These are phyloP conservation scores for Globisporangium paroecandrum DNA, from an alignment of 352 stramenopile genomes.

Conservation along the genomic window DNA sequence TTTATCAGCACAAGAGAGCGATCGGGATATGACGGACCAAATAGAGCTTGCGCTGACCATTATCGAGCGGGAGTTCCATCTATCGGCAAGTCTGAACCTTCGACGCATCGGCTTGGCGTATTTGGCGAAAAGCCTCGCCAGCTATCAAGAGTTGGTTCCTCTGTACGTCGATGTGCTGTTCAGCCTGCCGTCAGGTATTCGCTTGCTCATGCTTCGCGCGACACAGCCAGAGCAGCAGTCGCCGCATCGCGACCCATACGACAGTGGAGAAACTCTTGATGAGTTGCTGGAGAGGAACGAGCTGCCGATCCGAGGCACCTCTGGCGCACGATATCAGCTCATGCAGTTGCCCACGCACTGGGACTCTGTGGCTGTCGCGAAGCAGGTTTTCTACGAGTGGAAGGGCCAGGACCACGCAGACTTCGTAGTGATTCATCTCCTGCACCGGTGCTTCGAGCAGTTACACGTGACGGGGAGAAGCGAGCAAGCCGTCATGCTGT, in stretches of 20 bases:
- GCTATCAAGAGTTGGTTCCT: constrained; percentile 75
- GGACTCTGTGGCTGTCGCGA: constrained; percentile 63
- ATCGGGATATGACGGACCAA: constrained; percentile 53
- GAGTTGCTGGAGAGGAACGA: constrained; percentile 15
- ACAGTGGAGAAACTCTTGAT: constrained; percentile 1
- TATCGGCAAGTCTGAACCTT: constrained; percentile 46
- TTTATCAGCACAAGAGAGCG: constrained; percentile 12
- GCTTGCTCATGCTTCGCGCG: constrained; percentile 33
- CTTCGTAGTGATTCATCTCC: constrained; percentile 38
- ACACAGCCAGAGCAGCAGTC: not conserved
- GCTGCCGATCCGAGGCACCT: constrained; percentile 53
- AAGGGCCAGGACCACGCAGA: constrained; percentile 33
- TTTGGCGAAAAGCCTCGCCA: constrained; percentile 47
- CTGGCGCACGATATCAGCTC: constrained; percentile 49
- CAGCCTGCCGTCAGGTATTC: constrained; percentile 44
- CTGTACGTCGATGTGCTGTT: constrained; percentile 76
- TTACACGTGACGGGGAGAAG: constrained; percentile 21
- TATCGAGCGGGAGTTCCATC: constrained; percentile 74
- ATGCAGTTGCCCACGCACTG: constrained; percentile 41
- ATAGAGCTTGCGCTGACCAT: constrained; percentile 69
- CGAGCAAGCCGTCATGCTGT: constrained; percentile 32
- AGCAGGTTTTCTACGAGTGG: constrained; percentile 74
- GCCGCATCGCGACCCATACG: not conserved
- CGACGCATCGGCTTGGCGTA: constrained; percentile 57
- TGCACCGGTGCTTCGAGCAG: constrained; percentile 57